Conservation (phyloP, 2,329 filamentous ascomycete genomes). For the Scedosporium boydii region DNA sequence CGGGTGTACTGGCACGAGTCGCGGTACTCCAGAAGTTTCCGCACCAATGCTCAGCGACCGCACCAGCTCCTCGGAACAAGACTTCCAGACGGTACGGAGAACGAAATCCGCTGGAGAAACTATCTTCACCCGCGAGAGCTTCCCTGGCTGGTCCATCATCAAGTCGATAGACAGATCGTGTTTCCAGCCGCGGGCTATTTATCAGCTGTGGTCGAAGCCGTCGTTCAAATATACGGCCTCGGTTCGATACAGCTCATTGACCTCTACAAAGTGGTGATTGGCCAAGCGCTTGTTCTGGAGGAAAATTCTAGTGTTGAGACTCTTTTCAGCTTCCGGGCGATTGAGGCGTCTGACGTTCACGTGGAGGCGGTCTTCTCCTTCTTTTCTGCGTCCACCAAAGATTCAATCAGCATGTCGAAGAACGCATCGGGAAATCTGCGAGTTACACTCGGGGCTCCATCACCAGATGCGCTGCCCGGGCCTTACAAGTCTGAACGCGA, state of each 20-base stretch:
- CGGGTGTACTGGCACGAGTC: conserved; percentile 45
- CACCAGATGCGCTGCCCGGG: not conserved
- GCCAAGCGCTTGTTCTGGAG: not conserved
- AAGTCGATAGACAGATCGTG: conserved; percentile 15
- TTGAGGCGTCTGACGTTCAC: not conserved
- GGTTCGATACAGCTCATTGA: not conserved
- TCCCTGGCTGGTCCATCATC: conserved; percentile 27
- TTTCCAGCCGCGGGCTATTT: conserved; percentile 43
- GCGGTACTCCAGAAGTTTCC: conserved; percentile 23
- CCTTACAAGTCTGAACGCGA: not conserved
- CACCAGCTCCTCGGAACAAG: conserved; percentile 31
- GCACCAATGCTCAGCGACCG: conserved; percentile 7
- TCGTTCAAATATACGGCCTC: conserved; percentile 20
- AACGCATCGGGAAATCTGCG: not conserved
- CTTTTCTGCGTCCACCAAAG: not conserved
- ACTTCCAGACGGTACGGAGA: conserved; percentile 31
- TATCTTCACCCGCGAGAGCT: conserved; percentile 38
- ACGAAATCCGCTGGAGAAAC: conserved; percentile 38
- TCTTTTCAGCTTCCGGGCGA: not conserved
- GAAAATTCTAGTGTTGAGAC: not conserved
- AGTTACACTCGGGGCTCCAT: not conserved
- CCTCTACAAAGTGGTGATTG: not conserved
- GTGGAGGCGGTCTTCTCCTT: not conserved
- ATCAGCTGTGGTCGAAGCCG: conserved; percentile 39
- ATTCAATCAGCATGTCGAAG: not conserved